Evolutionary conservation across 1,284 basidiomycete species (phyloP).

Genomic region (Boletus smithii): DNA sequence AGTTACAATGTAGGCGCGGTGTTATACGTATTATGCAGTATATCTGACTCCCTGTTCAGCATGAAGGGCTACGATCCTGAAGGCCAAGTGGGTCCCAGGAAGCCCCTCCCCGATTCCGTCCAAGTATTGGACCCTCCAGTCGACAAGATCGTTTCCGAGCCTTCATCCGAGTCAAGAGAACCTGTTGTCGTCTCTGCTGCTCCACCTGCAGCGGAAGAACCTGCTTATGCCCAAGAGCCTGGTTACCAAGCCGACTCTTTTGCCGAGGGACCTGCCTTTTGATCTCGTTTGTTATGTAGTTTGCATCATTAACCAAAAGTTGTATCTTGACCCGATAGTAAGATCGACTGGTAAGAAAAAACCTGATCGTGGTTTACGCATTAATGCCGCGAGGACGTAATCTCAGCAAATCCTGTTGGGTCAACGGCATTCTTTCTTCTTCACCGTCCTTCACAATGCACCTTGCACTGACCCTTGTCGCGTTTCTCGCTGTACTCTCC

Average conservation of each 20-base stretch:
- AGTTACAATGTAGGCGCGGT: slow-evolving; percentile 87
- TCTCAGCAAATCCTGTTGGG: no score
- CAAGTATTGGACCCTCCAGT: slow-evolving; percentile 82
- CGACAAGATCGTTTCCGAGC: slow-evolving; percentile 78
- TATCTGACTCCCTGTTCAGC: slow-evolving; percentile 41
- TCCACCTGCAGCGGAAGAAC: slow-evolving; percentile 51
- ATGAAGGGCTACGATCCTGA: slow-evolving; percentile 98
- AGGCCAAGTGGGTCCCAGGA: slow-evolving; percentile 84
- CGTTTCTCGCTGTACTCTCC: slow-evolving; percentile 17
- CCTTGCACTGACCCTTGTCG: slow-evolving; percentile 2
- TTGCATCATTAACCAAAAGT: slow-evolving; percentile 13
- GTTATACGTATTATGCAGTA: neutral
- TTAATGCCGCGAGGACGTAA: no score
- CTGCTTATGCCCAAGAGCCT: slow-evolving; percentile 41
- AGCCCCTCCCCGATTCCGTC: slow-evolving; percentile 95
- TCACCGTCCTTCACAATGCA: slow-evolving; percentile 16
- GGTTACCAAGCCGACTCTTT: slow-evolving; percentile 36
- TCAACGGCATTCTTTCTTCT: no score
- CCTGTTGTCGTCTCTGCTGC: slow-evolving; percentile 52
- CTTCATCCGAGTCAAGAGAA: slow-evolving; percentile 76
- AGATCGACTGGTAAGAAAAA: no score
- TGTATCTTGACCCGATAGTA: slow-evolving; percentile 5
- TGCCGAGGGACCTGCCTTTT: slow-evolving; percentile 50
- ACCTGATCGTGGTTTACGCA: slow-evolving; percentile 16
- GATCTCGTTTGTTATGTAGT: slow-evolving; percentile 27